These are phyloP conservation scores for Jaltomata sinuosa DNA, from an alignment of 257 asterid genomes.

Conservation along the genomic window DNA sequence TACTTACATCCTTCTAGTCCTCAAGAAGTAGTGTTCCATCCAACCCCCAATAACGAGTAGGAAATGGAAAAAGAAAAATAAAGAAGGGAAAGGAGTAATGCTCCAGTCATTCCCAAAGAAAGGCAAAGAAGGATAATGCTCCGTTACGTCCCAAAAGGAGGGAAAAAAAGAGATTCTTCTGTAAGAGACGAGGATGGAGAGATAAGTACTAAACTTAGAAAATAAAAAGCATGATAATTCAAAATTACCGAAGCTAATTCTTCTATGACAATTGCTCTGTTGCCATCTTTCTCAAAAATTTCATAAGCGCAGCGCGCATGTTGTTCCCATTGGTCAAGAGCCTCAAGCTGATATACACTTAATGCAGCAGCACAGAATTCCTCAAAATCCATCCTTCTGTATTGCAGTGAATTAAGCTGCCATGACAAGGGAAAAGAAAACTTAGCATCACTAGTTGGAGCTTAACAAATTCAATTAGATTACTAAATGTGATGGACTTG, in stretches of 20 bases:
- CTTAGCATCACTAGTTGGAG: conserved; percentile 6
- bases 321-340: conserved; percentile 79
- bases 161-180: neutral
- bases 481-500: neutral
- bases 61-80: neutral
- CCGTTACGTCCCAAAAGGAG: neutral
- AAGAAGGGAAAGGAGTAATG: neutral
- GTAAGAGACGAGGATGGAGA: neutral
- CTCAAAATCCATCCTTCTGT: conserved; percentile 91
- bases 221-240: neutral
- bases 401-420: conserved; percentile 82
- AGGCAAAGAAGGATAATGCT: neutral
- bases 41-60: neutral
- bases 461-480: neutral
- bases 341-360: conserved; percentile 77
- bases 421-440: neutral
- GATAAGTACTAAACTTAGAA: neutral
- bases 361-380: conserved; percentile 77
- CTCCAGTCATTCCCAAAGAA: neutral
- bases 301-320: conserved; percentile 85
- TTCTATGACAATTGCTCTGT: conserved; percentile 71
- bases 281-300: conserved; percentile 81
- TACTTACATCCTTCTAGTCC: neutral
- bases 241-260: conserved; percentile 76
- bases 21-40: neutral